Conservation (phyloP, 805 yeast genomes). For the Wickerhamiella kurtzmanii region DNA sequence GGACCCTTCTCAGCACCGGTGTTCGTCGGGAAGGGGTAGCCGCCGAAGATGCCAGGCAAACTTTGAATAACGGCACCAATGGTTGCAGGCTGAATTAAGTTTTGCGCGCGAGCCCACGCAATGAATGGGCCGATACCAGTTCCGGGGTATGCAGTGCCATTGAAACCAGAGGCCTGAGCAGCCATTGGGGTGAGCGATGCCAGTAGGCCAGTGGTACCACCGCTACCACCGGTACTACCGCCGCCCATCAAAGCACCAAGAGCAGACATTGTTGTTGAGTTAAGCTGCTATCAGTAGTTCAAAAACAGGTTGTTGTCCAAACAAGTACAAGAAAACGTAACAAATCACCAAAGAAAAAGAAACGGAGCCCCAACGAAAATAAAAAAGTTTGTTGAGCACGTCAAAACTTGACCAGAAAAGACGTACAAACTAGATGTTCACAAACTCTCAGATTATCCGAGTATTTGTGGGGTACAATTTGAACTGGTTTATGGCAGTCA, state of each 20-base stretch:
- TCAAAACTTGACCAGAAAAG: too few relatives aligned
- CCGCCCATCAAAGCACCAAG: background rate
- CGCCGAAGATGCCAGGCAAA: conserved; percentile 39
- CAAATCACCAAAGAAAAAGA: background rate
- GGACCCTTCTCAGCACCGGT: conserved; percentile 42
- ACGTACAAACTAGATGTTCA: too few relatives aligned
- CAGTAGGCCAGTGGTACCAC: conserved; percentile 7
- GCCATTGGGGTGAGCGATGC: conserved; percentile 13
- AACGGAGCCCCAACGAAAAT: background rate
- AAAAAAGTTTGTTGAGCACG: background rate
- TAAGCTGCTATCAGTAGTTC: background rate
- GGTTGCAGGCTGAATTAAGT: conserved; percentile 11
- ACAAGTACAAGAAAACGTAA: too few relatives aligned
- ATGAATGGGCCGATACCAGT: conserved; percentile 21
- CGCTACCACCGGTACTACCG: background rate
- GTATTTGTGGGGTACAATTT: background rate
- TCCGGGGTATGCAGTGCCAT: conserved; percentile 16
- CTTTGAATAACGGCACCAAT: conserved; percentile 16
- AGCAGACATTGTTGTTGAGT: background rate
- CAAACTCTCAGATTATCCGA: too few relatives aligned
- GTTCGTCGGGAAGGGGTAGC: conserved; percentile 34
- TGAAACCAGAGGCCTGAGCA: conserved; percentile 11
- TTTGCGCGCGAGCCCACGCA: conserved; percentile 9
- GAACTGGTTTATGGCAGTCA: background rate
- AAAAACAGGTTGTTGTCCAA: too few relatives aligned